A percentile compares a stretch with the other conserved stretches of the same genome.
Conservation (phyloP, 2,329 filamentous ascomycete species). For the Elsinoe arachidis region DNA sequence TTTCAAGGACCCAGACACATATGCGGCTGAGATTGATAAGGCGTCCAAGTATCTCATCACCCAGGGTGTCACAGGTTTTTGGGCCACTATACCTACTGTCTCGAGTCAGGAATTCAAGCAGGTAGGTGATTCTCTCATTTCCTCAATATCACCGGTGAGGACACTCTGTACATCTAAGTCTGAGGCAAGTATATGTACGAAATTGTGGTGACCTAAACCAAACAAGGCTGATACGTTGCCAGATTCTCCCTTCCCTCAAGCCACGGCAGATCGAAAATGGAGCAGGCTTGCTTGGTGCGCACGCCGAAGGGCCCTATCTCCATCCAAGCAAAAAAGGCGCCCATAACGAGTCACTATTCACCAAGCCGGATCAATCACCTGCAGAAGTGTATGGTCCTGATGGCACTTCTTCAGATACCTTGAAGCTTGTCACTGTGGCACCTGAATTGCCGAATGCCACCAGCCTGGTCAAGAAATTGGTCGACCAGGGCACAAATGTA, state of each 20-base stretch:
- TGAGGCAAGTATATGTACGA: not conserved
- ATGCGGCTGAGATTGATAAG: conserved; percentile 36
- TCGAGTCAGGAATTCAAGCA: conserved; percentile 38
- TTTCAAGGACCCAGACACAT: conserved; percentile 35
- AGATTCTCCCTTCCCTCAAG: conserved; percentile 42
- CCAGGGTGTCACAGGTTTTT: conserved; percentile 47
- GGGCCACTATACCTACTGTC: conserved; percentile 46
- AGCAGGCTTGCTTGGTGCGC: conserved; percentile 48
- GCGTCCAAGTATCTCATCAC: conserved; percentile 42
- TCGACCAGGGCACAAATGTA: conserved; percentile 34
- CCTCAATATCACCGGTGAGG: not conserved
- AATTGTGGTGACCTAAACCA: not conserved
- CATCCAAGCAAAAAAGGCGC: conserved; percentile 46
- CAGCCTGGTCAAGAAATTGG: conserved; percentile 36
- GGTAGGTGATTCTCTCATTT: conserved; percentile 22
- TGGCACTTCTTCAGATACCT: conserved; percentile 29
- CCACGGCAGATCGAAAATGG: conserved; percentile 35
- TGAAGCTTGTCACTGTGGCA: conserved; percentile 46
- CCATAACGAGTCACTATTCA: conserved; percentile 41
- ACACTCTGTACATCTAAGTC: not conserved
- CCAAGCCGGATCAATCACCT: conserved; percentile 26
- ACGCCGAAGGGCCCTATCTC: conserved; percentile 49
- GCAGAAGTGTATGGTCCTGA: conserved; percentile 38
- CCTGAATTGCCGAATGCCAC: conserved; percentile 41
- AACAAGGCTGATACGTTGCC: conserved; percentile 8